phyloP scores from a whole-genome alignment of 73 alveolate genomes.

The Effrenium voratum region DNA sequence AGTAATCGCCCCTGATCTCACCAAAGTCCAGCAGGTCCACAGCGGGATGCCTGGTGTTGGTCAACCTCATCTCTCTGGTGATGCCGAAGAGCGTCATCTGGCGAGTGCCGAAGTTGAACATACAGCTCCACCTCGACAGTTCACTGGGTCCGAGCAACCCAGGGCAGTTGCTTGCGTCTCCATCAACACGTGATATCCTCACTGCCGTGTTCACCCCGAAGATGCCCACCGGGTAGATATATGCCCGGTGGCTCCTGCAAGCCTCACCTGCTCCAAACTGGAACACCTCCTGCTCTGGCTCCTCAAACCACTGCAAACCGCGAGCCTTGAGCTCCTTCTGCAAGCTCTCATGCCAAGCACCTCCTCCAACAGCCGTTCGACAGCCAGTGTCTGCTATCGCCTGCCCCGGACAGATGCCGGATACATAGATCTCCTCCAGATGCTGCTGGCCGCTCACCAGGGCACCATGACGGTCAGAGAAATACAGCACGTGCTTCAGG shows the following conservation, averaged over 20 bases:
- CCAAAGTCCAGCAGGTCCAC: not conserved
- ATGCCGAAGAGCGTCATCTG: not conserved
- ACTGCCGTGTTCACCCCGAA: not conserved
- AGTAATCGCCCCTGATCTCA: not conserved
- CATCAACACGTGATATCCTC: not conserved
- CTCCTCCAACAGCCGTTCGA: not conserved
- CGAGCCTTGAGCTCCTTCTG: not conserved
- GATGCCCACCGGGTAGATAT: not conserved
- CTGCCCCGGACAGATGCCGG: not conserved
- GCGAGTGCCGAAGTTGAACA: not conserved
- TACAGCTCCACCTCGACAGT: not conserved
- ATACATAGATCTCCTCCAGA: not conserved
- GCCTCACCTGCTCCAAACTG: not conserved
- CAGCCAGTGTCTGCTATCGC: not conserved
- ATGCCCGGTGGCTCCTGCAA: not conserved
- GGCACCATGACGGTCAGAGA: not conserved
- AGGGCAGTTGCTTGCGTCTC: not conserved
- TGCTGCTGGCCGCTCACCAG: not conserved
- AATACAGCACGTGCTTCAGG: not conserved
- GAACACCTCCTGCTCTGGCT: not conserved
- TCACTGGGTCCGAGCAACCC: not conserved
- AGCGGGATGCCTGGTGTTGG: not conserved
- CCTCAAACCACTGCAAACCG: not conserved
- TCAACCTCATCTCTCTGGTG: not conserved
- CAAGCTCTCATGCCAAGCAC: not conserved